These are phyloP conservation scores for Hypericum perforatum DNA, from an alignment of 345 rosid species.

Conservation along the genomic window DNA sequence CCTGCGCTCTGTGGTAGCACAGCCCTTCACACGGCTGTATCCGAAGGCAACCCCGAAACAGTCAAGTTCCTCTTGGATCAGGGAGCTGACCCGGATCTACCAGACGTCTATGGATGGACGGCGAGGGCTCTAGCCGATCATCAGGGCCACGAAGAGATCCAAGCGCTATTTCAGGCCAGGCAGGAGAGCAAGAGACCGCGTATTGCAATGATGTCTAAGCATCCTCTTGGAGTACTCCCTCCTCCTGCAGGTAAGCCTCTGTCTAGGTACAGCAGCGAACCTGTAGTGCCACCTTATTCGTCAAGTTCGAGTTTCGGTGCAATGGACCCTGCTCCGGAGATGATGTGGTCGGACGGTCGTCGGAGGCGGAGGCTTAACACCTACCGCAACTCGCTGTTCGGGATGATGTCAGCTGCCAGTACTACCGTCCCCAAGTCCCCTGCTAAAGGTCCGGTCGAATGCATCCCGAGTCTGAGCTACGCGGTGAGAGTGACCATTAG, in stretches of 20 bases:
- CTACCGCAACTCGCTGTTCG: conserved; percentile 65
- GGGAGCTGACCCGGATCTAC: conserved; percentile 52
- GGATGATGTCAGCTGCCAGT: conserved; percentile 60
- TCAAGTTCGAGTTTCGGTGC: conserved; percentile 1
- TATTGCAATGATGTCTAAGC: conserved; percentile 10
- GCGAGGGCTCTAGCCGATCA: conserved; percentile 62
- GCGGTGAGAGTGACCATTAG: conserved; percentile 47
- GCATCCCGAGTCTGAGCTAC: conserved; percentile 12
- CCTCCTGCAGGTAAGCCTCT: conserved; percentile 26
- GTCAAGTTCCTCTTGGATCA: conserved; percentile 49
- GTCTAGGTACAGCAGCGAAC: conserved; percentile 50
- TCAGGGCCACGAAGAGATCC: conserved; percentile 72
- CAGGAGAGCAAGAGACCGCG: conserved; percentile 7
- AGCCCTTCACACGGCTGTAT: conserved; percentile 63
- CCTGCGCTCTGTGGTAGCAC: conserved; percentile 38
- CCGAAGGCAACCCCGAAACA: conserved; percentile 51
- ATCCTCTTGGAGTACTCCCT: no score
- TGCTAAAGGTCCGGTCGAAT: conserved; percentile 11
- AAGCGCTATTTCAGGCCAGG: conserved; percentile 24
- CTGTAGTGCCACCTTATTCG: conserved; percentile 29
- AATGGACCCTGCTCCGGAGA: conserved; percentile 19
- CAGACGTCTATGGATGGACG: conserved; percentile 67
- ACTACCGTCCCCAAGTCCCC: neutral
- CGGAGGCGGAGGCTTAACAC: conserved; percentile 35
- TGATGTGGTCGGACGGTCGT: conserved; percentile 22